phyloP scores from a whole-genome alignment of 768 basidiomycete genomes.

The Mycena sanguinolenta region DNA sequence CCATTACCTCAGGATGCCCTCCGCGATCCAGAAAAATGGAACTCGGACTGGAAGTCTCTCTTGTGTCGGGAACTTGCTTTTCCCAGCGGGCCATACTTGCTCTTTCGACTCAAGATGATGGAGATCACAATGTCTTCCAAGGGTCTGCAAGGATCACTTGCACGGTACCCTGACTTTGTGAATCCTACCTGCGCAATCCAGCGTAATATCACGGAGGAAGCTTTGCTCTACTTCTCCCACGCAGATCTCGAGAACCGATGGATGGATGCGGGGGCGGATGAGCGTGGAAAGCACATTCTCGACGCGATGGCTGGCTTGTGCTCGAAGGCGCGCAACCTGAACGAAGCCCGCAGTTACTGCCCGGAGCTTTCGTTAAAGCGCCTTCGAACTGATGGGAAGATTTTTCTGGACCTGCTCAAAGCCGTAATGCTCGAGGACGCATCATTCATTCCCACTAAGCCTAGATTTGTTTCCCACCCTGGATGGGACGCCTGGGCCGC shows the following conservation, averaged over 20 bases:
- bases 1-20: conserved; percentile 26
- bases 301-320: no score
- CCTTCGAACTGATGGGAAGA: conserved; percentile 25
- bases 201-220: conserved; percentile 19
- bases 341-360: no score
- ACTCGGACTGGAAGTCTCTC: conserved; percentile 28
- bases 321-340: no score
- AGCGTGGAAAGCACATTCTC: conserved; percentile 6
- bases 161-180: neutral
- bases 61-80: neutral
- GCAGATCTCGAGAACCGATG: conserved; percentile 25
- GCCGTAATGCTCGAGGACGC: conserved; percentile 19
- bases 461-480: conserved; percentile 11
- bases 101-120: neutral
- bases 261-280: conserved; percentile 15
- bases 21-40: conserved; percentile 29
- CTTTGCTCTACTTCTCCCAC: conserved; percentile 13
- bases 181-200: conserved; percentile 29
- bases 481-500: conserved; percentile 17
- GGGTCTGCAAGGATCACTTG: neutral
- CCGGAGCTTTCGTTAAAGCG: neutral
- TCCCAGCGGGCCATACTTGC: neutral
- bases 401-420: conserved; percentile 20
- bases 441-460: conserved; percentile 21
- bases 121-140: no score